Evolutionary conservation across 1,284 basidiomycete species (phyloP).

Genomic region (Rugosomyces carneus): DNA sequence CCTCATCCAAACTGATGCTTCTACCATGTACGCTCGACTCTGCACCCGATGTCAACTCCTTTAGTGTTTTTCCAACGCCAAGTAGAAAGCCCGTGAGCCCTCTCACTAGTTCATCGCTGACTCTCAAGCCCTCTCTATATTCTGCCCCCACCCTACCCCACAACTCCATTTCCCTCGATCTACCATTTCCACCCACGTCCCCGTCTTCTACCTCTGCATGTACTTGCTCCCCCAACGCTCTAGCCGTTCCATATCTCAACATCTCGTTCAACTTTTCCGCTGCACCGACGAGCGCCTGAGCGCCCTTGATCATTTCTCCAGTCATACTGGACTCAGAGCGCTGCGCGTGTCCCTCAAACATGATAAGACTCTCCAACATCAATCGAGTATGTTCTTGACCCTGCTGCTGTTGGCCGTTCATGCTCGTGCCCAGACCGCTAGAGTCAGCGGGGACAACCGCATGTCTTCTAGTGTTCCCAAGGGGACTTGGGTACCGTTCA

Average conservation of each 20-base stretch:
- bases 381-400: conserved; percentile 57
- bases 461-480: conserved; percentile 22
- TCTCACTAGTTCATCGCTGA: conserved; percentile 71
- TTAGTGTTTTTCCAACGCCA: conserved; percentile 61
- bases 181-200: conserved; percentile 25
- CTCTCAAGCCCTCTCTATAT: conserved; percentile 60
- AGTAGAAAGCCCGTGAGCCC: conserved; percentile 68
- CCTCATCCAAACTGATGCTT: conserved; percentile 45
- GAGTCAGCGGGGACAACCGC: conserved; percentile 13
- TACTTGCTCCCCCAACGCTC: conserved; percentile 64
- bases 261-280: conserved; percentile 60
- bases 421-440: not conserved
- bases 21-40: conserved; percentile 34
- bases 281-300: conserved; percentile 56
- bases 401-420: conserved; percentile 18
- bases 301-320: conserved; percentile 51
- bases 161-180: conserved; percentile 40
- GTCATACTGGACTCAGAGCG: conserved; percentile 31
- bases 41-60: conserved; percentile 38
- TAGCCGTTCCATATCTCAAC: conserved; percentile 46
- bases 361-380: conserved; percentile 59
- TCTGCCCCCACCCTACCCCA: conserved; percentile 66
- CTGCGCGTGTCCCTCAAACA: conserved; percentile 62
- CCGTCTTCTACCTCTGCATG: conserved; percentile 64
- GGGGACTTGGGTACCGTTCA: conserved; percentile 22